Base-by-base conservation (phyloP, 148 eudicot genomes). In the Rhododendron griersonianum region DNA sequence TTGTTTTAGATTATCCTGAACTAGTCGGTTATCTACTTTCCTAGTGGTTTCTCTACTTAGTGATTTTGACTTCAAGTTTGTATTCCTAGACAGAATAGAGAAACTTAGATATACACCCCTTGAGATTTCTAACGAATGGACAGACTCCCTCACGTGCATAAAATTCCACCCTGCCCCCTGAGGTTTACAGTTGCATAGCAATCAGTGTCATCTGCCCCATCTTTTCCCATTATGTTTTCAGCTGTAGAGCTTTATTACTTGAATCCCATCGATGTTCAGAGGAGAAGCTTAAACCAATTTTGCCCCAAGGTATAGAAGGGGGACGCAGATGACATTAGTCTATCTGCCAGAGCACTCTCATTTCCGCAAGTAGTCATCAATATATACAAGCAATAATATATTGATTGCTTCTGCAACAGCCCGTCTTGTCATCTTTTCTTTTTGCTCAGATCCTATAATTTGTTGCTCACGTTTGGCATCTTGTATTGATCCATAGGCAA, bases 401-500 rank as follows among this genome's bases (percentile, higher is more conserved):
- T 14, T 59, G 25, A 9, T 82, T 59, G 74, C 50, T 59, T 61
- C 33, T 61, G 50, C 51, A n/a, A 23, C 2, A 61, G 9, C 11
- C 21, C 4, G 0, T 53, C 47, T n/a, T 57, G 18, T 57, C 7
- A 19, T 9, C 7, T 78, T 10, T 39, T 18, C 13, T 19, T 23
- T n/a, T 1, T 0, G 8, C 15, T 4, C 11, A 39, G 13, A 21
- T 59, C 25, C 3, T 61, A 6, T 23, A 9, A 13, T 45, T 41
- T 53, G 48, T 65, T 65, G 55, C 85, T 83, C n/a, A 65, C 14
- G 4, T 63, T 53, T 44, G 77, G n/a, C 55, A 65, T 65, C 53
- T 39, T 44, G 51, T 45, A 33, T 41, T 65, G 57, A 83, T 41
- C 23, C 55, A 35, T 88, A 95, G 98, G 91, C 96, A 94, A 94